Evolutionary conservation across 352 stramenopile genomes (phyloP).

Genomic region (Globisporangium nodosum): DNA sequence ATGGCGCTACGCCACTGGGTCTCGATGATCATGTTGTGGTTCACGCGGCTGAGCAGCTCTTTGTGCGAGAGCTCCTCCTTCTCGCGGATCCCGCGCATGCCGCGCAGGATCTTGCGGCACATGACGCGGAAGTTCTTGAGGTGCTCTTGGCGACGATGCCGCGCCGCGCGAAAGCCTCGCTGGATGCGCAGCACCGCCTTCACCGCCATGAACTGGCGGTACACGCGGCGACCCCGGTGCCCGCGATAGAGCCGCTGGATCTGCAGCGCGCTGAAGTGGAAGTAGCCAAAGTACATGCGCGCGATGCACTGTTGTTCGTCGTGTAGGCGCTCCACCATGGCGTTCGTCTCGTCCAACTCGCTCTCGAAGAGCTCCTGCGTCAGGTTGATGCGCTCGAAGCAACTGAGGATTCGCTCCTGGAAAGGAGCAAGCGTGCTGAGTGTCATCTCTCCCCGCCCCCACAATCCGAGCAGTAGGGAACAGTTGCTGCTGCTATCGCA

Average conservation of each 20-base stretch:
- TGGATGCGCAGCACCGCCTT: constrained; percentile 45
- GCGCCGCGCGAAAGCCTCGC: constrained; percentile 32
- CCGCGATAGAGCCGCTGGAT: constrained; percentile 90
- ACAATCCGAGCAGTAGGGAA: neutral
- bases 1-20: constrained; percentile 61
- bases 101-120: constrained; percentile 46
- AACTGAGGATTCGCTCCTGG: constrained; percentile 7
- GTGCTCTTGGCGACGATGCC: constrained; percentile 20
- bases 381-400: constrained; percentile 28
- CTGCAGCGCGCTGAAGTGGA: constrained; percentile 31
- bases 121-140: constrained; percentile 30
- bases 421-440: constrained; percentile 1
- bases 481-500: neutral
- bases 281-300: constrained; percentile 18
- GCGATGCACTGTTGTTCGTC: constrained; percentile 22
- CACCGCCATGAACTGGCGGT: constrained; percentile 29
- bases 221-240: constrained; percentile 50
- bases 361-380: constrained; percentile 26
- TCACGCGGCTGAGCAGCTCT: constrained; percentile 46
- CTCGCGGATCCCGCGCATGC: constrained; percentile 31
- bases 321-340: constrained; percentile 18
- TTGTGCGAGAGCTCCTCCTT: constrained; percentile 39
- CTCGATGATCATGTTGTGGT: constrained; percentile 62
- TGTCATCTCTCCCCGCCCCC: neutral
- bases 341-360: constrained; percentile 21